These are phyloP conservation scores for Malassezia dermatis DNA, from an alignment of 1,284 basidiomycete species.

Conservation along the genomic window DNA sequence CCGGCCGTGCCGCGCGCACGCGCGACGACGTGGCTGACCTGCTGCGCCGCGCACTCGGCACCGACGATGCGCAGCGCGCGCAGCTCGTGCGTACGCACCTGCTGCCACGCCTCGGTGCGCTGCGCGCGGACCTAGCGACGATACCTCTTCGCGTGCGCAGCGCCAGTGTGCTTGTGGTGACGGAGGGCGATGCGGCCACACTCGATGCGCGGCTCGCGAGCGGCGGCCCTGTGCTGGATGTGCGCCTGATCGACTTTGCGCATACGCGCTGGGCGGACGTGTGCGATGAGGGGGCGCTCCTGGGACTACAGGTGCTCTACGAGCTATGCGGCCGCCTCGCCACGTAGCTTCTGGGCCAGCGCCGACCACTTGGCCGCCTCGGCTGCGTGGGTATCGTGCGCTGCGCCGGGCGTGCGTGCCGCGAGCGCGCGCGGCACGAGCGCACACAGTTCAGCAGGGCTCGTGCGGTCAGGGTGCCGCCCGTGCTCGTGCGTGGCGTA, in stretches of 20 bases:
- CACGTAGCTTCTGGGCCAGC: not conserved
- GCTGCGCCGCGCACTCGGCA: not conserved
- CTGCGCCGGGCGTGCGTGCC: not conserved
- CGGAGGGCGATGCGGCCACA: constrained; percentile 3
- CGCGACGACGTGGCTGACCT: constrained; percentile 1
- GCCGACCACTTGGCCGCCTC: constrained; percentile 7
- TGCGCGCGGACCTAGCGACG: not conserved
- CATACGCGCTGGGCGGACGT: constrained; percentile 11
- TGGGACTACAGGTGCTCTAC: constrained; percentile 8
- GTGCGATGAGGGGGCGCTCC: not conserved
- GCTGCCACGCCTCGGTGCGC: not conserved
- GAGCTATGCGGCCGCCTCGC: not conserved
- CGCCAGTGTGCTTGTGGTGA: constrained; percentile 11
- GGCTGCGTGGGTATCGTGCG: constrained; percentile 3
- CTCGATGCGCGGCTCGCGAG: not conserved
- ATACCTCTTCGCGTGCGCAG: constrained; percentile 6
- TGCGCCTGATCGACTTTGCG: constrained; percentile 16
- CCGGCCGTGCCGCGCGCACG: constrained; percentile 9
- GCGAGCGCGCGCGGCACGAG: not conserved
- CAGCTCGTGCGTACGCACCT: not conserved
- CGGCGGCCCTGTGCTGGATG: not conserved
- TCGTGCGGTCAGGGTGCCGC: not conserved
- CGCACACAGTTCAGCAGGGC: constrained; percentile 1
- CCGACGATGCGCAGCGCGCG: not conserved
- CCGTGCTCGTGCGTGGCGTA: constrained; percentile 2